Conservation (phyloP, 495 filamentous ascomycete species). For the Penicillium canescens region DNA sequence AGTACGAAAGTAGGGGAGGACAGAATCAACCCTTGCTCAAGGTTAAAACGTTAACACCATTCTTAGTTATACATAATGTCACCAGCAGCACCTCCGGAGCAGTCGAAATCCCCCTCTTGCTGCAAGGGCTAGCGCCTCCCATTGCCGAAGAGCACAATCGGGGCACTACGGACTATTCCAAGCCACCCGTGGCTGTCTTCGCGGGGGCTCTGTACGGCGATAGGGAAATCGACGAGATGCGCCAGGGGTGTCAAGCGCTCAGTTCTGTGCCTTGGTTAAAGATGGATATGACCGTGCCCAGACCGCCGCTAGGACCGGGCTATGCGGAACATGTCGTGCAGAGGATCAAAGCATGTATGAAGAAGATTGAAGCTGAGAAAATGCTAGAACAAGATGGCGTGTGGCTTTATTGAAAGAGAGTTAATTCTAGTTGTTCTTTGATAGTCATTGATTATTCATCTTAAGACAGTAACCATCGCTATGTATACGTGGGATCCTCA, state of each 20-base stretch:
- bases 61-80: slow-evolving; percentile 29
- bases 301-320: slow-evolving; percentile 28
- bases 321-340: slow-evolving; percentile 28
- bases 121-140: slow-evolving; percentile 19
- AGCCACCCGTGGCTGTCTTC: slow-evolving; percentile 26
- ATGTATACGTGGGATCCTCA: too few species aligned
- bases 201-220: slow-evolving; percentile 33
- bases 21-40: not conserved
- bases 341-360: slow-evolving; percentile 27
- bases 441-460: too few species aligned
- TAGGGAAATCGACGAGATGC: slow-evolving; percentile 21
- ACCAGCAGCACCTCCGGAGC: slow-evolving; percentile 17
- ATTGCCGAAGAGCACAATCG: slow-evolving; percentile 15
- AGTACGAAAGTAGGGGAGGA: slow-evolving; percentile 28
- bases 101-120: slow-evolving; percentile 25
- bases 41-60: slow-evolving; percentile 10
- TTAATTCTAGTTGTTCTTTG: too few species aligned
- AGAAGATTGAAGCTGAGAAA: slow-evolving; percentile 23
- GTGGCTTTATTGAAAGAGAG: slow-evolving; percentile 13
- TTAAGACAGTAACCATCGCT: too few species aligned
- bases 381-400: slow-evolving; percentile 26
- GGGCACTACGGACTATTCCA: slow-evolving; percentile 32
- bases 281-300: slow-evolving; percentile 24
- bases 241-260: slow-evolving; percentile 17
- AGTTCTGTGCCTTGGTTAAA: slow-evolving; percentile 33